Percentiles rank a stretch among this genome's conserved stretches.
Evolutionary conservation across 768 basidiomycete genomes (phyloP).

Genomic region (Suillus hirtellus): DNA sequence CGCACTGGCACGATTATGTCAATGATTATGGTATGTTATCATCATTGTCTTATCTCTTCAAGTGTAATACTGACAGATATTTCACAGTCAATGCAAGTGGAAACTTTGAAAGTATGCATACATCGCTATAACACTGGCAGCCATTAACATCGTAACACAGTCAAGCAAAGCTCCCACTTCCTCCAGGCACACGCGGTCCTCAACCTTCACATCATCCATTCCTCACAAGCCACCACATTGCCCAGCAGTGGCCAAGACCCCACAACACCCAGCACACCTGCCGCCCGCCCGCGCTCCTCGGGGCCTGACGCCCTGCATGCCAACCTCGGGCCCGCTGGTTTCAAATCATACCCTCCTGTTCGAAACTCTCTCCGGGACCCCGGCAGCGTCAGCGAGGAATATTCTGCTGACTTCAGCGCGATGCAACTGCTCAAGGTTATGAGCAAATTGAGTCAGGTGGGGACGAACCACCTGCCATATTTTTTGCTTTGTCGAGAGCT

Average conservation of each 20-base stretch:
- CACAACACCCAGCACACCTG: constrained; percentile 33
- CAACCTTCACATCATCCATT: constrained; percentile 86
- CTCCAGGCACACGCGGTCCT: constrained; percentile 82
- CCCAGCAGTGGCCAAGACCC: constrained; percentile 29
- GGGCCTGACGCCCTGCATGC: constrained; percentile 56
- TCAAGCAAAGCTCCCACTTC: constrained; percentile 80
- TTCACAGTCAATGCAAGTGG: constrained; percentile 70
- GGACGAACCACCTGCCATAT: constrained; percentile 68
- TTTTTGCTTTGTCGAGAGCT: constrained; percentile 81
- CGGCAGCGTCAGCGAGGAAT: constrained; percentile 41
- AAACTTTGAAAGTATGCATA: constrained; percentile 60
- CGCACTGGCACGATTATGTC: constrained; percentile 80
- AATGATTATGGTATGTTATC: constrained; percentile 60
- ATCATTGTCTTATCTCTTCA: constrained; percentile 7
- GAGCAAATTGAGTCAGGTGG: constrained; percentile 69
- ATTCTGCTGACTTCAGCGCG: constrained; percentile 70
- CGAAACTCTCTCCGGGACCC: constrained; percentile 17
- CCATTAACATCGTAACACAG: constrained; percentile 36
- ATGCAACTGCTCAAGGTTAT: constrained; percentile 81
- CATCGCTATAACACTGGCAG: constrained; percentile 1
- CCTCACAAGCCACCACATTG: constrained; percentile 51
- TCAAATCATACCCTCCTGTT: constrained; percentile 57
- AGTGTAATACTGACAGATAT: constrained; percentile 11
- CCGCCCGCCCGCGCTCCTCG: constrained; percentile 35
- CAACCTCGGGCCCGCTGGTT: constrained; percentile 59